Conservation (phyloP, 2,329 filamentous ascomycete genomes). For the Aspergillus carbonarius region DNA sequence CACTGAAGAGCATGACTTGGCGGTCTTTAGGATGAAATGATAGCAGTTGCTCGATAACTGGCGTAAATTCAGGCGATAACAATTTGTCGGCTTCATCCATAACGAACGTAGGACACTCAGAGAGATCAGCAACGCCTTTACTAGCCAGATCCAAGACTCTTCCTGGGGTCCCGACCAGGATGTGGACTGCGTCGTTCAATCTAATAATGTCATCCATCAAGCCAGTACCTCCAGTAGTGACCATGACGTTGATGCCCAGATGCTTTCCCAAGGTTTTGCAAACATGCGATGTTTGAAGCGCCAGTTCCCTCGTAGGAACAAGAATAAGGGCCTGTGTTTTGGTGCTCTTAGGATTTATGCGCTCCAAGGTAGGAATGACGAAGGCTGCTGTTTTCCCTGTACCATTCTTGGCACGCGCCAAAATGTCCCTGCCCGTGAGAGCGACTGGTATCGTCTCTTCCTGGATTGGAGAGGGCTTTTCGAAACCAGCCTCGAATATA, state of each 20-base stretch:
- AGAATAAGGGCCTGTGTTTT: constrained; percentile 97
- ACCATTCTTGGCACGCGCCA: constrained; percentile 96
- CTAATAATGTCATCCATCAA: constrained; percentile 96
- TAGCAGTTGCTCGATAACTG: constrained; percentile 92
- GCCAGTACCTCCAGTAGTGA: constrained; percentile 93
- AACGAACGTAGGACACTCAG: constrained; percentile 95
- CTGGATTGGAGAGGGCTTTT: constrained; percentile 98
- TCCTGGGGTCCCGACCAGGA: constrained; percentile 95
- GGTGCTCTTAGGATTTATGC: constrained; percentile 92
- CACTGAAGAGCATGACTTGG: constrained; percentile 99
- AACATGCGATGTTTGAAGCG: constrained; percentile 97
- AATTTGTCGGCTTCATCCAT: constrained; percentile 99
- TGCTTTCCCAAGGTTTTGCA: constrained; percentile 99
- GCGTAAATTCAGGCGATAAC: constrained; percentile 92
- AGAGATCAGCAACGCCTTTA: constrained; percentile 94
- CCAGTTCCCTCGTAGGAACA: constrained; percentile 93
- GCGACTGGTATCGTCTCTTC: constrained; percentile 98
- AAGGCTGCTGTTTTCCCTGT: constrained; percentile 98
- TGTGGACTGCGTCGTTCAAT: constrained; percentile 89
- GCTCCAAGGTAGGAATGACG: constrained; percentile 90
- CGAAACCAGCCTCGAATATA: constrained; percentile 98
- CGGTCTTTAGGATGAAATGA: constrained; percentile 95
- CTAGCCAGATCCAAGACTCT: constrained; percentile 94
- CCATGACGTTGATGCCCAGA: constrained; percentile 97
- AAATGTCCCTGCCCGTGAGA: constrained; percentile 88